Base-by-base conservation (phyloP, 129 eudicot species). In the Chrysanthemum makinoi region DNA sequence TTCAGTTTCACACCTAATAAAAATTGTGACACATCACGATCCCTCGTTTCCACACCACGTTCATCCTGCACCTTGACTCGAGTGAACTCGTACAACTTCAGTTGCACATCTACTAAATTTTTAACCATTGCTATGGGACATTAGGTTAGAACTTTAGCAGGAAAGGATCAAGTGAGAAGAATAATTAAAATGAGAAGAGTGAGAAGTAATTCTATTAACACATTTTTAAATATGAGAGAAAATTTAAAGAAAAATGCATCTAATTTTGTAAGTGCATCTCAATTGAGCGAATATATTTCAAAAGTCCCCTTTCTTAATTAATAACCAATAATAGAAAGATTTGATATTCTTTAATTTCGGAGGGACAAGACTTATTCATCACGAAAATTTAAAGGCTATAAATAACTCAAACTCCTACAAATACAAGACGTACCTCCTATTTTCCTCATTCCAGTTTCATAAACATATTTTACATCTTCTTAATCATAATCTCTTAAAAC, bases 391-490 rank as follows among this genome's bases (percentile, higher is more conserved):
- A 60, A 72, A 54, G 83, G 71, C 64, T 81, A 76, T 77, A 66
- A 84, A 78, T 74, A 66, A 19, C 84, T 72, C 62, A 76, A 39
- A 78, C 73, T 17, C 62, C 78, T 83, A 65, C 81, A 83, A 56
- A 80, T 74, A 74, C 80, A 43, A 57, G 47, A 57, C 64, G 49
- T 50, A 2, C 62, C 59, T 9, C 44, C 28, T 10, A 35, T 28
- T 64, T 74, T 22, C 24, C 66, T 80, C 66, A 57, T 55, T 67
- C 75, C 50, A 62, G 66, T 60, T 55, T 28, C 65, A 15, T 39
- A 39, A 39, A 39, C 46, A 39, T 39, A 6, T 16, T 51, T 72
- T 52, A 4, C 26, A 12, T n/a, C 53, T 0, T 54, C 14, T 69
- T 65, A 56, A 68, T 46, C 71, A 20, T 39, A 58, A 14, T 11